Base-by-base conservation (phyloP, 768 basidiomycete genomes). In the Glaciozyma antarctica region DNA sequence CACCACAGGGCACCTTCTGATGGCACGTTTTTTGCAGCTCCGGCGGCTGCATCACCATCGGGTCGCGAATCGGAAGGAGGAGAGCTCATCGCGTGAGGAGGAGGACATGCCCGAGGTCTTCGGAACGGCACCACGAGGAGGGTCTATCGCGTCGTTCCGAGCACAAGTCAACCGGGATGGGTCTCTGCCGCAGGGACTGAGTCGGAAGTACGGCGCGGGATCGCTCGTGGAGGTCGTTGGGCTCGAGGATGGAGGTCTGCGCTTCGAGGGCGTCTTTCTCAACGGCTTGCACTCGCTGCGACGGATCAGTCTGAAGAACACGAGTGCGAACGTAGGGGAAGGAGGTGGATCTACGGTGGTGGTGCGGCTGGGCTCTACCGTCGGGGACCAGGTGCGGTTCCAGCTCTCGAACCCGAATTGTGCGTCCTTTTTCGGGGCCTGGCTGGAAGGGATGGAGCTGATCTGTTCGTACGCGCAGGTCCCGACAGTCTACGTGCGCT, bases 91-190 rank as follows among this genome's bases (percentile, higher is more conserved):
- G 30, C 28, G 32, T 16, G 47, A 44, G n/a, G 44, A 15, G 10
- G 24, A 10, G 32, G 32, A 38, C 49, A 47, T 62, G 45, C 45
- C 48, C 34, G 49, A 32, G 21, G 28, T 24, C 28, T 26, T 24
- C 51, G 52, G 57, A 47, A 28, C 24, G 51, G 19, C 32, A 55
- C 43, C 21, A n/a, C 17, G 49, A 49, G 16, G n/a, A 15, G 19
- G 41, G 75, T 75, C 67, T 41, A 41, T 41, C 38, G 38, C 38
- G 38, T 41, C 38, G 7, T 41, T 41, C 12, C 8, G 38, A 15
- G 38, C 38, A 2, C 38, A 41, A 41, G 38, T 41, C 38, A 41
- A 41, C 38, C 38, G 38, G 7, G 38, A 41, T 13, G 38, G 38
- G 38, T 41, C 38, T 10, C 13, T 41, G 38, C 38, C 38, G 38